Evolutionary conservation across 306 rosid genomes (phyloP).

Genomic region (Prosopis cineraria): DNA sequence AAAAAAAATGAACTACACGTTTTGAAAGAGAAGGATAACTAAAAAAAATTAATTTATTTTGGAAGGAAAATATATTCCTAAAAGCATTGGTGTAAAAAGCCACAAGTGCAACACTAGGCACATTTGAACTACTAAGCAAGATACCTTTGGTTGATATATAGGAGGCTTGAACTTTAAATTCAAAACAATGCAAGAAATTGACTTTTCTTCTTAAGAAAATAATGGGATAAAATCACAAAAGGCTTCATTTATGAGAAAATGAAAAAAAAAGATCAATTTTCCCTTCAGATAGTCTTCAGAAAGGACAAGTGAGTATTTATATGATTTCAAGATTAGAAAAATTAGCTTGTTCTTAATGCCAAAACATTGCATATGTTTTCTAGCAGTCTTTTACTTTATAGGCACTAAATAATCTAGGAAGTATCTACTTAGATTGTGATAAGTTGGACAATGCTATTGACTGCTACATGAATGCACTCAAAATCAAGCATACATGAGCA

Average conservation of each 20-base stretch:
- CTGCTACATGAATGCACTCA: constrained; percentile 62
- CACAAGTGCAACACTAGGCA: not conserved
- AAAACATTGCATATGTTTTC: not conserved
- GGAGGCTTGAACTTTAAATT: not conserved
- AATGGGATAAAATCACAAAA: no score
- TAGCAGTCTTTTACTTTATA: constrained; percentile 31
- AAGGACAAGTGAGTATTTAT: constrained; percentile 57
- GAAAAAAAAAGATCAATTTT: no score
- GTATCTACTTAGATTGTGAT: constrained; percentile 60
- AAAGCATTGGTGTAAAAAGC: not conserved
- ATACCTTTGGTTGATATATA: not conserved
- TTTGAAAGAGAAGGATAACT: no score
- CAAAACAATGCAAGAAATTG: not conserved
- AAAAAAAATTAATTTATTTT: no score
- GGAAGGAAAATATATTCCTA: no score
- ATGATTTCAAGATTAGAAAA: not conserved
- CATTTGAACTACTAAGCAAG: not conserved
- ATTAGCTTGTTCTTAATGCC: not conserved
- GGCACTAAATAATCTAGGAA: constrained; percentile 66
- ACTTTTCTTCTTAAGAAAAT: no score
- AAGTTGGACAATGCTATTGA: constrained; percentile 62
- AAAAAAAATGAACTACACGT: no score
- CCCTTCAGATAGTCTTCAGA: constrained; percentile 70
- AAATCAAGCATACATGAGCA: constrained; percentile 66
- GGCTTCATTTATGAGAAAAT: no score